A percentile compares a stretch with the other conserved stretches of the same genome.
Evolutionary conservation across 1,139 yeast genomes (phyloP).

Genomic region (Debaryomyces sp.): DNA sequence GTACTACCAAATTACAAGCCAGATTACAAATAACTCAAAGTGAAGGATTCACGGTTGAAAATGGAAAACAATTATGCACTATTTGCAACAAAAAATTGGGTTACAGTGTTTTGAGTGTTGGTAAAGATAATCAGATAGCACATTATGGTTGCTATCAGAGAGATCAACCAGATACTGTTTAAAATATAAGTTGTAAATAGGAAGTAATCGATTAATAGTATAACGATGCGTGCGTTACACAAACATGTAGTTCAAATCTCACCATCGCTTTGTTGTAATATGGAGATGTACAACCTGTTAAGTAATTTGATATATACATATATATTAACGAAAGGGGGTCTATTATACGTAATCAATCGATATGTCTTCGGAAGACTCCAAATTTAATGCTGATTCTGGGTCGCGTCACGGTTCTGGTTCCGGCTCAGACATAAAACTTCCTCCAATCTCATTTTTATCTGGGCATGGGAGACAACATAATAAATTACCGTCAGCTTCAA

Average conservation of each 20-base stretch:
- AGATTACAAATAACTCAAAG: conserved; percentile 41
- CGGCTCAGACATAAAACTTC: conserved; percentile 22
- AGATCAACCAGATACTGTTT: background rate
- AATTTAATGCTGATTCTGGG: background rate
- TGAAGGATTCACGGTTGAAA: conserved; percentile 36
- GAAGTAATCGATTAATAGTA: background rate
- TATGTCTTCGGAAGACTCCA: conserved; percentile 8
- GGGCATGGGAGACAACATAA: conserved; percentile 17
- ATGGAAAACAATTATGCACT: conserved; percentile 50
- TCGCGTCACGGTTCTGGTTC: conserved; percentile 1
- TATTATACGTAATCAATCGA: background rate
- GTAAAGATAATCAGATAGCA: conserved; percentile 52
- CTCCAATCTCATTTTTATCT: conserved; percentile 33
- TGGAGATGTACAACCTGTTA: background rate
- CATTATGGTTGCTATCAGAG: conserved; percentile 65
- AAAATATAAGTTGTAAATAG: background rate
- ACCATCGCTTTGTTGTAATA: background rate
- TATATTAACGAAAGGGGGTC: background rate
- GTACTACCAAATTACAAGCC: conserved; percentile 35
- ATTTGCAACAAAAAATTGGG: conserved; percentile 67
- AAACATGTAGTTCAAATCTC: background rate
- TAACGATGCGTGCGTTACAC: conserved; percentile 1
- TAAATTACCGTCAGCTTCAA: conserved; percentile 22
- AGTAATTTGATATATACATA: background rate
- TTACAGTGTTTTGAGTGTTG: conserved; percentile 59